Evolutionary conservation across 768 basidiomycete genomes (phyloP).

Genomic region (Sporobolomyces pararoseus): DNA sequence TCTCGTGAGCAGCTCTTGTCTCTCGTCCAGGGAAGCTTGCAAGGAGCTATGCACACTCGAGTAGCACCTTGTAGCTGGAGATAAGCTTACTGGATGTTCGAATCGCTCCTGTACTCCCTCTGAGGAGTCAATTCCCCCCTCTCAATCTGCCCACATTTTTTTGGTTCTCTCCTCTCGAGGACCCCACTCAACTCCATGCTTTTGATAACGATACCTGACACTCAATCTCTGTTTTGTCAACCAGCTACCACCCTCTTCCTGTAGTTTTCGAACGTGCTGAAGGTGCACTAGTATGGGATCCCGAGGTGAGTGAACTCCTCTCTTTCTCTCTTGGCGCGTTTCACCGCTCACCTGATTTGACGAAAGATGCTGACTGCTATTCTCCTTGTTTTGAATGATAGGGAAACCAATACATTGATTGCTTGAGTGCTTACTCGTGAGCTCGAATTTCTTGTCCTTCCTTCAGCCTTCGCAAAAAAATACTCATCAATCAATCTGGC

Average conservation of each 20-base stretch:
- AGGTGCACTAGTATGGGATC: conserved; percentile 62
- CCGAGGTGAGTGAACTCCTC: conserved; percentile 8
- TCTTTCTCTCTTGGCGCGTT: not conserved
- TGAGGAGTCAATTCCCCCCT: no score
- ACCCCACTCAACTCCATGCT: not conserved
- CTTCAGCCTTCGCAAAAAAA: not conserved
- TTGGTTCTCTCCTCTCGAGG: not conserved
- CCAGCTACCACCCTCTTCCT: conserved; percentile 89
- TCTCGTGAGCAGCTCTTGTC: not conserved
- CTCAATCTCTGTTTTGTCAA: conserved; percentile 47
- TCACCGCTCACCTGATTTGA: conserved; percentile 54
- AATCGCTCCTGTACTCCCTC: no score
- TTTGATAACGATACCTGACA: not conserved
- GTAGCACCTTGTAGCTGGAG: no score
- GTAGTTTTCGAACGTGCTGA: conserved; percentile 86
- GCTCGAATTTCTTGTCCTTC: conserved; percentile 46
- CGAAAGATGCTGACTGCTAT: not conserved
- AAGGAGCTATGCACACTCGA: not conserved
- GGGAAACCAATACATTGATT: conserved; percentile 93
- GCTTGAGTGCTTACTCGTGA: conserved; percentile 95
- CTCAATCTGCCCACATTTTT: not conserved
- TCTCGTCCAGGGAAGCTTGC: not conserved
- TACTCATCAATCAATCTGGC: not conserved
- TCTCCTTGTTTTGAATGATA: not conserved
- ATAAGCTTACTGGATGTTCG: no score